Evolutionary conservation across 1,284 basidiomycete species (phyloP).

Genomic region (Agaricales sp.): DNA sequence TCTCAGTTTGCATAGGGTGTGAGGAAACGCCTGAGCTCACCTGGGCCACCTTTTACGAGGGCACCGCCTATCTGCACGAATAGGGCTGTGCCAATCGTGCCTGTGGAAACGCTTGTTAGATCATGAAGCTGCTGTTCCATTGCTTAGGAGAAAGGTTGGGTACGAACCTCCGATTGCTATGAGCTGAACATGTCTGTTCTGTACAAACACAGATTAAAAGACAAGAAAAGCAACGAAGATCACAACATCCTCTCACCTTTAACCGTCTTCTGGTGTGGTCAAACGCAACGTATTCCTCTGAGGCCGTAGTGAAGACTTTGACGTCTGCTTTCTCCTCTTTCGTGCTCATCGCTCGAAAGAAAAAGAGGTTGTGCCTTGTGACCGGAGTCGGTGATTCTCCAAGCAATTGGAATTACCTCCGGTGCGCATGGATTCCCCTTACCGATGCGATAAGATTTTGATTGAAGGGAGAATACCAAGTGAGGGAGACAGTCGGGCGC

Average conservation of each 20-base stretch:
- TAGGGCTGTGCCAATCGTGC: slow-evolving; percentile 35
- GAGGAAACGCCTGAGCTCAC: slow-evolving; percentile 16
- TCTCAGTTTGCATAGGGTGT: neutral
- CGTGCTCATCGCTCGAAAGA: neutral
- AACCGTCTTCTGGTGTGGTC: slow-evolving; percentile 4
- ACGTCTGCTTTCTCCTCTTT: neutral
- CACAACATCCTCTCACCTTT: neutral
- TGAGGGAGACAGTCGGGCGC: no score
- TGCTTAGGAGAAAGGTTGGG: neutral
- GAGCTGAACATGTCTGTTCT: slow-evolving; percentile 30
- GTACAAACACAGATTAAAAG: slow-evolving; percentile 1
- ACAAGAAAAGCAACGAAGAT: neutral
- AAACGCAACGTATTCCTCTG: neutral
- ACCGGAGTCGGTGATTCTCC: no score
- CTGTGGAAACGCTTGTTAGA: slow-evolving; percentile 13
- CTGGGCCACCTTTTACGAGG: slow-evolving; percentile 35
- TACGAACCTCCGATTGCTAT: slow-evolving; percentile 34
- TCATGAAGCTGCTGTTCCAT: neutral
- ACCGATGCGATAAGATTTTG: no score
- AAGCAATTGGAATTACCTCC: no score
- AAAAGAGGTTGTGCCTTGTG: neutral
- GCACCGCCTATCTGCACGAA: slow-evolving; percentile 36
- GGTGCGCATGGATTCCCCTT: no score
- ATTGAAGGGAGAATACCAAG: no score
- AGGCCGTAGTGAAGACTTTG: neutral